A percentile compares a stretch with the other conserved stretches of the same genome.
These are phyloP conservation scores for Yarrowia hollandica DNA, from an alignment of 805 yeast species.

Conservation along the genomic window DNA sequence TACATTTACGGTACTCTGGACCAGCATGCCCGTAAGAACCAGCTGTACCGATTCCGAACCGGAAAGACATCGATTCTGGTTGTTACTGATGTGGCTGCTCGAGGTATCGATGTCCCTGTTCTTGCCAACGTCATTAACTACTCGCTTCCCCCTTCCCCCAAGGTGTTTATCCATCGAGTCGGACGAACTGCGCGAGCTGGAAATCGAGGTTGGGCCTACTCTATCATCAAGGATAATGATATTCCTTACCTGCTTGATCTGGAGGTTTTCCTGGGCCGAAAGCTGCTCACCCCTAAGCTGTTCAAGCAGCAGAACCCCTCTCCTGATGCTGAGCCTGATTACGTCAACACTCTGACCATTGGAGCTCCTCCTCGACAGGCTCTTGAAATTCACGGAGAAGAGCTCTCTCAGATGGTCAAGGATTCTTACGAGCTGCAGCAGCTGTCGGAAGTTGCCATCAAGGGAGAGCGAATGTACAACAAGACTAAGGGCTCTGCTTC, in stretches of 20 bases:
- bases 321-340: conserved; percentile 42
- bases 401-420: conserved; percentile 59
- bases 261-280: conserved; percentile 84
- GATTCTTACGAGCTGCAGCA: conserved; percentile 68
- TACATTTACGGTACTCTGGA: conserved; percentile 93
- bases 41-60: conserved; percentile 76
- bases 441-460: conserved; percentile 67
- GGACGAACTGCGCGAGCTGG: conserved; percentile 99
- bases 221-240: conserved; percentile 81
- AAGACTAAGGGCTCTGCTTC: conserved; percentile 88
- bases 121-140: conserved; percentile 92
- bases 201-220: conserved; percentile 95
- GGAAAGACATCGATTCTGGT: conserved; percentile 86
- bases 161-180: conserved; percentile 93
- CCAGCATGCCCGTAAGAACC: conserved; percentile 91
- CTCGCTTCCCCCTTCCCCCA: conserved; percentile 87
- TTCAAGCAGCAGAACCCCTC: conserved; percentile 33
- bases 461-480: conserved; percentile 85
- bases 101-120: conserved; percentile 98
- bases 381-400: conserved; percentile 71
- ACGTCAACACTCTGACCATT: conserved; percentile 72
- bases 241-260: conserved; percentile 87
- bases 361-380: conserved; percentile 78
- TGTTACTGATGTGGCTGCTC: conserved; percentile 91
- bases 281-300: conserved; percentile 48